These are phyloP conservation scores for Kwoniella mangroviensis DNA, from an alignment of 768 basidiomycete genomes.

Conservation along the genomic window DNA sequence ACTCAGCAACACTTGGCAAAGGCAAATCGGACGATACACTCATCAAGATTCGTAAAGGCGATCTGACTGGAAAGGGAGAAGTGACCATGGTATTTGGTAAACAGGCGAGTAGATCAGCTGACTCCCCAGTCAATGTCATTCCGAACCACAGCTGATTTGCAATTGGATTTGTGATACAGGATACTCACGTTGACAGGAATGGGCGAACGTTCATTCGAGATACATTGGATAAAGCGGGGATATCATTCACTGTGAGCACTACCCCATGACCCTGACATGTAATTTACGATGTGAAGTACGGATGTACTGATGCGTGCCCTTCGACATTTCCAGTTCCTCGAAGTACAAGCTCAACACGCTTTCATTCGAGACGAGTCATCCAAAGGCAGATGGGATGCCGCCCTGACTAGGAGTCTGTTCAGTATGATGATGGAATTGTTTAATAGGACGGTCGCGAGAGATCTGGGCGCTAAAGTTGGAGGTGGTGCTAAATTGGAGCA, in stretches of 20 bases:
- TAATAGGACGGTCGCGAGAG: conserved; percentile 80
- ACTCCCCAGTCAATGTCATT: too few relatives aligned
- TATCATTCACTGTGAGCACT: conserved; percentile 69
- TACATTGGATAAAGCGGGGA: conserved; percentile 77
- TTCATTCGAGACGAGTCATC: conserved; percentile 90
- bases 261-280: neutral
- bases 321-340: conserved; percentile 69
- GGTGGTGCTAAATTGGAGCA: conserved; percentile 68
- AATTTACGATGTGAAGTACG: conserved; percentile 43
- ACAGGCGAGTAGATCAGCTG: conserved; percentile 66
- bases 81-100: conserved; percentile 96
- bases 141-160: too few relatives aligned
- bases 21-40: conserved; percentile 82
- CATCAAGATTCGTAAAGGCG: conserved; percentile 71
- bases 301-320: conserved; percentile 46
- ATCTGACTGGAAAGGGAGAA: conserved; percentile 78
- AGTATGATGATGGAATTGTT: conserved; percentile 91
- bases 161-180: too few relatives aligned
- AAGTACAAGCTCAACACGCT: conserved; percentile 96
- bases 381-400: conserved; percentile 96
- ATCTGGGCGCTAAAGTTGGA: conserved; percentile 72
- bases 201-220: conserved; percentile 85
- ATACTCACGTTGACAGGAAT: conserved; percentile 87
- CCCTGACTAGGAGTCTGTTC: conserved; percentile 78
- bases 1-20: conserved; percentile 81